Percentiles rank a stretch among this genome's conserved stretches.
phyloP scores from a whole-genome alignment of 768 basidiomycete species.

The Mycena haematopus region DNA sequence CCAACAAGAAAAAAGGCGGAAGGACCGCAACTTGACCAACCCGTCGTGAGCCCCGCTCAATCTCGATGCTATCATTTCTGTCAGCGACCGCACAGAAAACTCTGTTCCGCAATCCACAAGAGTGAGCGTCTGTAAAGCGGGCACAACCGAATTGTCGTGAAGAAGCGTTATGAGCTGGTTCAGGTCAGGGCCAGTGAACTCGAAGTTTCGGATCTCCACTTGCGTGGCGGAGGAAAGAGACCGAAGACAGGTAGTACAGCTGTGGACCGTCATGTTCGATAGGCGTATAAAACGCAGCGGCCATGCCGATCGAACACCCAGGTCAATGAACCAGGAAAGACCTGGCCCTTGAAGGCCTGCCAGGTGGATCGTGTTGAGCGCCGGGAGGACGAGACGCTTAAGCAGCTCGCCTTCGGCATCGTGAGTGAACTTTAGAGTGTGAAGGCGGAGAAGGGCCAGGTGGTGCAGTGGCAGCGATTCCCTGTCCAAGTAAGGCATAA shows the following conservation, averaged over 20 bases:
- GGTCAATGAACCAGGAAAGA: background rate
- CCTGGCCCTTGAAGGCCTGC: background rate
- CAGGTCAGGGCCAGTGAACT: too few species aligned
- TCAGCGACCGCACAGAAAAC: background rate
- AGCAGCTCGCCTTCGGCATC: background rate
- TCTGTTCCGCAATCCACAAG: background rate
- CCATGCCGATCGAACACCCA: slow-evolving; percentile 1
- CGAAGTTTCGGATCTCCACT: slow-evolving; percentile 1
- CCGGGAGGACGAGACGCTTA: slow-evolving; percentile 8
- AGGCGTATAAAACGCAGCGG: background rate
- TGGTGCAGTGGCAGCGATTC: background rate
- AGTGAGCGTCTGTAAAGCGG: background rate
- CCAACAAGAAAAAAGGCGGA: background rate
- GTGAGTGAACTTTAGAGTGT: background rate
- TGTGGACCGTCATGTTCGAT: background rate
- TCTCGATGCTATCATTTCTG: slow-evolving; percentile 2
- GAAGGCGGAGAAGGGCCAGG: slow-evolving; percentile 5
- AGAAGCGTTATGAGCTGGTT: background rate
- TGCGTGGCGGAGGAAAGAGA: background rate
- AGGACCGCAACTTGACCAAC: slow-evolving; percentile 3
- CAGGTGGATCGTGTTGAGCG: background rate
- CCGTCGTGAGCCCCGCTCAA: background rate
- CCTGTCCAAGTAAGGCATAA: background rate
- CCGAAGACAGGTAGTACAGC: background rate
- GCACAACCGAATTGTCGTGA: background rate